Percentiles rank a stretch among this genome's conserved stretches.
These are phyloP conservation scores for Coemansia sp. DNA, from an alignment of 192 early-diverging fungal genomes.

Conservation along the genomic window DNA sequence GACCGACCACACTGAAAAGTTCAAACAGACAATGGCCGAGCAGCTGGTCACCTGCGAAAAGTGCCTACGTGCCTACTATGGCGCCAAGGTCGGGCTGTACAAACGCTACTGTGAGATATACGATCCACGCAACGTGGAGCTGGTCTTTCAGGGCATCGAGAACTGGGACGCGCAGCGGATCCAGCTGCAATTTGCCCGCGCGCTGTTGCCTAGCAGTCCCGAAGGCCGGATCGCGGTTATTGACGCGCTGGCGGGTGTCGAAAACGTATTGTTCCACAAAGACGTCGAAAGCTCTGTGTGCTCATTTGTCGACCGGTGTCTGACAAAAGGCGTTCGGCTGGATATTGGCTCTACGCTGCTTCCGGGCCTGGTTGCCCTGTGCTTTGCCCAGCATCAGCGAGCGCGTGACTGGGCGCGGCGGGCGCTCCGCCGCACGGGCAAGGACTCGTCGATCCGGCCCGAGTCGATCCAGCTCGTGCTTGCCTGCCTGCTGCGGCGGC, in stretches of 20 bases:
- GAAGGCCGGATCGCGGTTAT: conserved; percentile 2
- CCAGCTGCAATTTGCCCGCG: conserved; percentile 1
- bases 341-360: conserved; percentile 21
- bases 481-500: conserved; percentile 11
- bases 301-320: conserved; percentile 10
- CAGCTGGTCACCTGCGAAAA: conserved; percentile 33
- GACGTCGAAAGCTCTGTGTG: conserved; percentile 8
- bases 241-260: conserved; percentile 21
- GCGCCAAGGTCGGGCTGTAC: conserved; percentile 23
- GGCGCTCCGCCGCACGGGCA: conserved; percentile 23
- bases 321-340: conserved; percentile 8
- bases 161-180: conserved; percentile 41
- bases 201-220: not conserved
- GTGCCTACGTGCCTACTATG: conserved; percentile 39
- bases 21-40: conserved; percentile 18
- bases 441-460: not conserved
- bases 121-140: conserved; percentile 7
- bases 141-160: conserved; percentile 18
- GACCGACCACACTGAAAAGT: conserved; percentile 2
- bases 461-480: conserved; percentile 7
- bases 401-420: conserved; percentile 27
- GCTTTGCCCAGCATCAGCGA: conserved; percentile 10
- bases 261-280: conserved; percentile 13
- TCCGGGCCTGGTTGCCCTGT: conserved; percentile 26
- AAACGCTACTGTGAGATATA: conserved; percentile 18